Evolutionary conservation across 2,329 filamentous ascomycete genomes (phyloP), one percentile per base, ranked within the genome.

Genomic region (Sclerotinia subarctica): DNA sequence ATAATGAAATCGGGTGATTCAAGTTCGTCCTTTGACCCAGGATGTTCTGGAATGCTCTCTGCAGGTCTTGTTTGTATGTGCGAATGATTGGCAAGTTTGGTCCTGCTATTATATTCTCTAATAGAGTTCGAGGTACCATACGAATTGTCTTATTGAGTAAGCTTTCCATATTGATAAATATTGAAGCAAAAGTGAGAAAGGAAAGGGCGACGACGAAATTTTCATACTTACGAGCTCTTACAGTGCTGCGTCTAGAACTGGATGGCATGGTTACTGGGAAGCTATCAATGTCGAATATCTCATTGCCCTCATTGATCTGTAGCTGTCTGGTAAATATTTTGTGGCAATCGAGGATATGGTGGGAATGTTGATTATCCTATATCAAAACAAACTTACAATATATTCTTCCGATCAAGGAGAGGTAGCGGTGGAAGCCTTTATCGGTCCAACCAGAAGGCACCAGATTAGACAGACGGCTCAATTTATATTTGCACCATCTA

Each of bases 61-160:
- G 65, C 49, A 11, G 65, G 32, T 67, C 24, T 62, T 60, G 56
- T 63, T 35, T 62, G 65, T 67, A 67, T 67, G n/a, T 65, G 53
- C 32, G 64, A 64, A 47, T 68, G 64, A 59, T 56, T 58, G 8
- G 62, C 38, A 24, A 21, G 62, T 35, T 15, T 46, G 24, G 46
- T 29, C 24, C 56, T 59, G 56, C 49, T 52, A 53, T 63, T 67
- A 44, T 44, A 63, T 51, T 63, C 49, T 53, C 44, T 38, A 46
- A 66, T 42, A 29, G 44, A 52, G 54, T 67, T 67, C n/a, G 32
- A 49, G n/a, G 19, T 26, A 13, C 56, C 29, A 26, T 60, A 38
- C 5, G 46, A 19, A 35, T n/a, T 44, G 8, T 62, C 65, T 67
- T n/a, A 53, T 52, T 47, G 56, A 67, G 47, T 67, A 67, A 67